phyloP scores from a whole-genome alignment of 495 filamentous ascomycete genomes.

The Daldinia loculata region DNA sequence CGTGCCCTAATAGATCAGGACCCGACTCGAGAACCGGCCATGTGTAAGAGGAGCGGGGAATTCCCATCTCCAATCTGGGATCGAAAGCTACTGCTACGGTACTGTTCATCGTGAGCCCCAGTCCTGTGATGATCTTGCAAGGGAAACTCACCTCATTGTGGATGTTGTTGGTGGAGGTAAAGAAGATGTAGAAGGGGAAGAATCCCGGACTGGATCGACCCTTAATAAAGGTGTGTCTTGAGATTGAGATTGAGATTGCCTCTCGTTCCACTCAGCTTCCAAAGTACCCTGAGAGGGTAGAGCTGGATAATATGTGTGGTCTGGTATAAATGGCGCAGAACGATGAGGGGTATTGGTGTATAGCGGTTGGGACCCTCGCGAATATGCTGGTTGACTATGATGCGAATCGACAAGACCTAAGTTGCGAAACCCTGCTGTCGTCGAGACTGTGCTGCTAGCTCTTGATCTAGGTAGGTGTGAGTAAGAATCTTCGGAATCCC shows the following conservation, averaged over 20 bases:
- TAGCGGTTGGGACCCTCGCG: constrained; percentile 40
- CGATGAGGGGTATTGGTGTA: constrained; percentile 41
- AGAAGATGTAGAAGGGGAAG: constrained; percentile 33
- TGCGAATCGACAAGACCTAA: constrained; percentile 47
- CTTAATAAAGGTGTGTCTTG: constrained; percentile 49
- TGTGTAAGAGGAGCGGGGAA: constrained; percentile 52
- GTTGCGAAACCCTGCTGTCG: constrained; percentile 50
- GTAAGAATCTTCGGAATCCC: constrained; percentile 52
- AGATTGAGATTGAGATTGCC: constrained; percentile 33
- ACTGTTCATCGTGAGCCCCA: constrained; percentile 41
- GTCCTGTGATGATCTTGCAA: constrained; percentile 4
- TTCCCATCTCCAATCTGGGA: constrained; percentile 55
- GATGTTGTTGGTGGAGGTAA: constrained; percentile 43
- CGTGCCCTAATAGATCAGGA: constrained; percentile 51
- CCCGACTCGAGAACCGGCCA: constrained; percentile 57
- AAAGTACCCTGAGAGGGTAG: constrained; percentile 40
- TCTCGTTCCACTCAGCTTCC: constrained; percentile 48
- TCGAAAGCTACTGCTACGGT: constrained; percentile 58
- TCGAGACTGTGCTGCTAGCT: constrained; percentile 48
- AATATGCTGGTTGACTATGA: constrained; percentile 43
- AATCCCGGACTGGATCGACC: constrained; percentile 49
- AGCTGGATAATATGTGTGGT: constrained; percentile 44
- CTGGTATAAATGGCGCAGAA: constrained; percentile 31
- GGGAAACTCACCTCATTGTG: constrained; percentile 53
- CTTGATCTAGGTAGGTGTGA: constrained; percentile 57